phyloP scores from a whole-genome alignment of 805 yeast species.

The Lipomyces chichibuensis region DNA sequence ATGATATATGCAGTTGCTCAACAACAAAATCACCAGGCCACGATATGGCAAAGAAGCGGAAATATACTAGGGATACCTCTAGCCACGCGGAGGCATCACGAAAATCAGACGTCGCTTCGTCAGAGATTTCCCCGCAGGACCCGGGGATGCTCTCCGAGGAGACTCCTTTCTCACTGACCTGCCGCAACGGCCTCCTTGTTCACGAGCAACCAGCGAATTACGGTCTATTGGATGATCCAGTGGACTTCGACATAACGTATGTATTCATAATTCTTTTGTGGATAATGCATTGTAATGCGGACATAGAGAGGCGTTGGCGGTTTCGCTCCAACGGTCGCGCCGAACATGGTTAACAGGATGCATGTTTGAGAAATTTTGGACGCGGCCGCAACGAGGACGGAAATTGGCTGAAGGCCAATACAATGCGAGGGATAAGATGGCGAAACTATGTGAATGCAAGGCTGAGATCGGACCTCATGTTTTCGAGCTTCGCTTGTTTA shows the following conservation, averaged over 20 bases:
- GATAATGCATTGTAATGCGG: background rate
- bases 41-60: conserved; percentile 6
- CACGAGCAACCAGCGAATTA: conserved; percentile 67
- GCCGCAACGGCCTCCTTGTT: conserved; percentile 55
- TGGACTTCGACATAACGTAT: conserved; percentile 66
- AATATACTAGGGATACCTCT: background rate
- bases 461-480: conserved; percentile 81
- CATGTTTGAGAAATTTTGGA: conserved; percentile 81
- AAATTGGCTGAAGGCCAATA: conserved; percentile 51
- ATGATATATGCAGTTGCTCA: background rate
- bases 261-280: conserved; percentile 44
- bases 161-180: background rate
- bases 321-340: conserved; percentile 70
- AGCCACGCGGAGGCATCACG: background rate
- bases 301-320: conserved; percentile 17
- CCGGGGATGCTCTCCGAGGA: background rate
- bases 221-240: conserved; percentile 62
- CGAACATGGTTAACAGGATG: conserved; percentile 64
- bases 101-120: background rate
- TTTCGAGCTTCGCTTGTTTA: conserved; percentile 75
- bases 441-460: conserved; percentile 76
- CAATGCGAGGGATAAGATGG: conserved; percentile 84
- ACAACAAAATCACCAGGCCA: background rate
- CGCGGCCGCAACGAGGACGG: conserved; percentile 63
- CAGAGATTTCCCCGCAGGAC: background rate